These are phyloP conservation scores for Chlorella sp. DNA, from an alignment of 139 green algal species.

Conservation along the genomic window DNA sequence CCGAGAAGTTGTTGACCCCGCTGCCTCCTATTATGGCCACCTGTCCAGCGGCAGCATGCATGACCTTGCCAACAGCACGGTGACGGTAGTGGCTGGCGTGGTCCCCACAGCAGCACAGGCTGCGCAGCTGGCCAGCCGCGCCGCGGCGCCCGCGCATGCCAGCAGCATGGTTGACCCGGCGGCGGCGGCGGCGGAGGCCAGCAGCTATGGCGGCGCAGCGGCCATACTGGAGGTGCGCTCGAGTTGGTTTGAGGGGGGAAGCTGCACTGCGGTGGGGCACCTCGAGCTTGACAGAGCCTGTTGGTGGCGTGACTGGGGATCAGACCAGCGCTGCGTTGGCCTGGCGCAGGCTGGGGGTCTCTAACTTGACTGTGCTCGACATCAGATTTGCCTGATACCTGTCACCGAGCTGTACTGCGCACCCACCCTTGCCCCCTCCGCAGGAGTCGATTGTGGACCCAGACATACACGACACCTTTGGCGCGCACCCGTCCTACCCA, in stretches of 20 bases:
- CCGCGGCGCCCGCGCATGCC: not conserved
- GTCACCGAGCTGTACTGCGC: too few species aligned
- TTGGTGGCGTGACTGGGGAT: too few species aligned
- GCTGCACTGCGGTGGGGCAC: too few species aligned
- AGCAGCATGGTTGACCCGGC: conserved; percentile 19
- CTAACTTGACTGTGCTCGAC: too few species aligned
- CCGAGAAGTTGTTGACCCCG: not conserved
- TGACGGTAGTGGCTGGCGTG: conserved; percentile 19
- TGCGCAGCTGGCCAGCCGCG: not conserved
- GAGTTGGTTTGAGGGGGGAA: too few species aligned
- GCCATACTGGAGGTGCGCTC: too few species aligned
- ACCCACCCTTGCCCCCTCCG: too few species aligned
- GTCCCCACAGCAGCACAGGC: not conserved
- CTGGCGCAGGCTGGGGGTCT: too few species aligned
- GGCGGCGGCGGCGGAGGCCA: not conserved
- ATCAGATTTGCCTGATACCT: too few species aligned
- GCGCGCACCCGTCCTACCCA: conserved; percentile 27
- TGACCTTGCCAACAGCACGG: conserved; percentile 24
- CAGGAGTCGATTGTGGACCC: conserved; percentile 33
- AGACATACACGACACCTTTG: conserved; percentile 53
- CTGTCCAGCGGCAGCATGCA: conserved; percentile 3
- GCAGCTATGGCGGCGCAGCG: too few species aligned
- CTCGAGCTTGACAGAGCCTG: too few species aligned
- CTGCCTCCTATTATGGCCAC: conserved; percentile 14
- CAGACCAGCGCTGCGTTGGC: too few species aligned